phyloP scores from a whole-genome alignment of 2,329 filamentous ascomycete species.

The Alternaria tenuissima region DNA sequence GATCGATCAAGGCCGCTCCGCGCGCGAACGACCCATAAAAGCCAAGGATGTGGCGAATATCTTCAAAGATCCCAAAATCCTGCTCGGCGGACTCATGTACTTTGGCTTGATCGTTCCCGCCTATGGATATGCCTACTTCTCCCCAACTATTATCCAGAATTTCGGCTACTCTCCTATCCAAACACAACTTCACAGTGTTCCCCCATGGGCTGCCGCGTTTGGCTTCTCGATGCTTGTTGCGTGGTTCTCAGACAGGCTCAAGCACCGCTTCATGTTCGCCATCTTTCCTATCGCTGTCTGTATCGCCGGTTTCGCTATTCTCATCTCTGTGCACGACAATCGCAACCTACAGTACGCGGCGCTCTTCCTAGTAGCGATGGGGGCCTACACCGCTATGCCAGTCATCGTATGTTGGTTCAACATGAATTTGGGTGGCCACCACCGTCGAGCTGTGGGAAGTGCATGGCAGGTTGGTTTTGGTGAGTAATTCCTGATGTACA shows the following conservation, averaged over 20 bases:
- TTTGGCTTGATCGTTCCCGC: constrained; percentile 55
- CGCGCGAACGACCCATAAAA: constrained; percentile 55
- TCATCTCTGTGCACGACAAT: constrained; percentile 76
- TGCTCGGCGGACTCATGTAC: constrained; percentile 62
- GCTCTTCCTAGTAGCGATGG: constrained; percentile 82
- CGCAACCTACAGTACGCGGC: constrained; percentile 75
- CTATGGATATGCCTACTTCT: constrained; percentile 59
- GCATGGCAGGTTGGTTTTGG: constrained; percentile 58
- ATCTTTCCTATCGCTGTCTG: constrained; percentile 72
- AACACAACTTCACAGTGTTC: constrained; percentile 63
- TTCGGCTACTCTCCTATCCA: constrained; percentile 63
- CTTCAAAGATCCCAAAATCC: constrained; percentile 60
- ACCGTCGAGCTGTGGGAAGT: constrained; percentile 57
- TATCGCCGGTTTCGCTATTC: constrained; percentile 77
- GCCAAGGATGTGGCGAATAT: constrained; percentile 54
- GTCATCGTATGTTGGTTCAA: constrained; percentile 70
- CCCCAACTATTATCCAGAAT: constrained; percentile 57
- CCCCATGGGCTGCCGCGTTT: constrained; percentile 76
- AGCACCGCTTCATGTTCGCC: constrained; percentile 78
- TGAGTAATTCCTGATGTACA: background rate
- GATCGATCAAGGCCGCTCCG: constrained; percentile 58
- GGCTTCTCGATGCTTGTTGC: constrained; percentile 80
- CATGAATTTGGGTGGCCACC: constrained; percentile 63
- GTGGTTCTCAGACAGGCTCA: constrained; percentile 72
- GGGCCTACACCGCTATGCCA: constrained; percentile 87